Evolutionary conservation across 495 filamentous ascomycete genomes (phyloP), one percentile per base, ranked within the genome.

Genomic region (Sporormia fimetaria): DNA sequence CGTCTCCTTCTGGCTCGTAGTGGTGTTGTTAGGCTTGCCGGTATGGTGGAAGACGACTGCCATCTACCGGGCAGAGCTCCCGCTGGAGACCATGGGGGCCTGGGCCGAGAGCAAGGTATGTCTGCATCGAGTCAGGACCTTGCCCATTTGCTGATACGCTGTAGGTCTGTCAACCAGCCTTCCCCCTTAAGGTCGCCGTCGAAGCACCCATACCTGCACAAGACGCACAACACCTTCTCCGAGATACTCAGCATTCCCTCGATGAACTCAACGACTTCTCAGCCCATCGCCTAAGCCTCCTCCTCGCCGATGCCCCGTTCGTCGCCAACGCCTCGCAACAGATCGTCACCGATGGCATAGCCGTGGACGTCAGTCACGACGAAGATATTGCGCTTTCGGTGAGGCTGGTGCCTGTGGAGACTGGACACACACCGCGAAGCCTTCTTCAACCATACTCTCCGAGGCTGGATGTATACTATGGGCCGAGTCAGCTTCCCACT

Each of bases 1-100:
- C 51, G 60, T 82, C 35, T 87, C 90, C 4, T 96, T 96, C 55
- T 96, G 90, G 92, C 66, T 73, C 14, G 76, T 94, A 11, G 84
- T 92, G 9, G 57, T 93, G 17, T 73, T 81, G 22, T 66, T 96
- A 12, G 92, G 90, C 12, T 62, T 96, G 44, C 90, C 90, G 49
- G 79, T 94, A 76, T 98, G 90, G 90, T 85, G 84, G 76, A 76
- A 78, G 58, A 96, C 90, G n/a, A 96, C 92, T 0, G 80, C 83
- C 0, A 90, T 96, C 52, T 85, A 95, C 64, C 75, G 90, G 29
- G 86, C 90, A 2, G 70, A 75, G 25, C 64, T 98, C 51, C 90
- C 90, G 25, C 60, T 95, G 54, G 68, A 77, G 52, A 73, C 80
- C 43, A 98, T 98, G 90, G 74, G 80, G 34, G 75, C 81, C 40